Percentiles rank a stretch among this genome's conserved stretches.
Conservation (phyloP, 2,329 filamentous ascomycete species). For the Parafenestella ontariensis region DNA sequence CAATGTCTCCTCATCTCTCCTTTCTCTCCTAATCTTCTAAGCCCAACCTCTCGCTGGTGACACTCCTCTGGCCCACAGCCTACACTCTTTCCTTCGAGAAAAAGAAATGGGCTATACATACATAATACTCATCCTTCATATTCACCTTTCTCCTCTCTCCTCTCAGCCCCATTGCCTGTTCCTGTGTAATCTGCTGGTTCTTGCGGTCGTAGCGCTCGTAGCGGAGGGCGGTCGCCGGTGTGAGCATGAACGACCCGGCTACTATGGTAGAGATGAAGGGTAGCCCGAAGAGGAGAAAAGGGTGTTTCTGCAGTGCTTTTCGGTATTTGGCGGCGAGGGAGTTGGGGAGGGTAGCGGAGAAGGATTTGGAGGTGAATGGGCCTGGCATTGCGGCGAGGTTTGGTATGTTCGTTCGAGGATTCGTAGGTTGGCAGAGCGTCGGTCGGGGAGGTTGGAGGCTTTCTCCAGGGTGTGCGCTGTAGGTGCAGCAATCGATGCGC, state of each 20-base stretch:
- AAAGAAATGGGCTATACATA: slow-evolving; percentile 55
- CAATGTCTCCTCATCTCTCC: background rate
- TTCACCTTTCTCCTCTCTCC: slow-evolving; percentile 74
- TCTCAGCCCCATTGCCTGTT: slow-evolving; percentile 85
- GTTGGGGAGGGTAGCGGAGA: slow-evolving; percentile 63
- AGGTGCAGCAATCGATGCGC: background rate
- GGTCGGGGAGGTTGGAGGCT: no score
- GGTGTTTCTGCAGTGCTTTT: slow-evolving; percentile 73
- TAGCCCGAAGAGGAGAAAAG: slow-evolving; percentile 91
- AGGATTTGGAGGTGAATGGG: slow-evolving; percentile 69
- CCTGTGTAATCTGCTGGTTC: slow-evolving; percentile 81
- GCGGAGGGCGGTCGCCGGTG: slow-evolving; percentile 88
- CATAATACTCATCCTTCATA: slow-evolving; percentile 87
- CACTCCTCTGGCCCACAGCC: background rate
- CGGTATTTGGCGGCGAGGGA: slow-evolving; percentile 80
- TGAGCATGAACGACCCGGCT: slow-evolving; percentile 90
- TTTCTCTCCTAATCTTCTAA: background rate
- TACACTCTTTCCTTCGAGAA: background rate
- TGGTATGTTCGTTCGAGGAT: background rate
- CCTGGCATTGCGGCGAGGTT: slow-evolving; percentile 50
- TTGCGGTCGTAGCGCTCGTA: slow-evolving; percentile 94
- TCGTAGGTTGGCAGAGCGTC: slow-evolving; percentile 15
- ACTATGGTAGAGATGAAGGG: slow-evolving; percentile 92
- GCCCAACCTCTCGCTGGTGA: background rate
- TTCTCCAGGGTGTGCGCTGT: slow-evolving; percentile 8